phyloP scores from a whole-genome alignment of 208 protist genomes.

The Herpetomonas tarakana region DNA sequence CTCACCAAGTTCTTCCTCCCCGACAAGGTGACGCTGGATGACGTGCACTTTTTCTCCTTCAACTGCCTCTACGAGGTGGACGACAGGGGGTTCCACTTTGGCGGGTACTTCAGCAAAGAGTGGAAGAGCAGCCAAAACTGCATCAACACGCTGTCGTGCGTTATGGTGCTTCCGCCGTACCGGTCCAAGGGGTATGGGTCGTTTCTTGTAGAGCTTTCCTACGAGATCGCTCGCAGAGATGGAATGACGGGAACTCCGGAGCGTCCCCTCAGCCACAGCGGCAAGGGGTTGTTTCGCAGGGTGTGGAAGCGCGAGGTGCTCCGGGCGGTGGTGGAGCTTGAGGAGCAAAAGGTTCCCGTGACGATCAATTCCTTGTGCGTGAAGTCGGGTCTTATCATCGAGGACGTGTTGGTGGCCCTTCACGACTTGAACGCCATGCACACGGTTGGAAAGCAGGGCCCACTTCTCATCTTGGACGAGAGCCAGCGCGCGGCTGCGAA shows the following conservation, averaged over 20 bases:
- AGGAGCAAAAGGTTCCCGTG: constrained; percentile 27
- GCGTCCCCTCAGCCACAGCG: constrained; percentile 53
- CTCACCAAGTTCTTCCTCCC: constrained; percentile 58
- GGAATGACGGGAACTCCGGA: constrained; percentile 58
- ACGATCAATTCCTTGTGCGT: constrained; percentile 56
- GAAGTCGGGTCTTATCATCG: constrained; percentile 52
- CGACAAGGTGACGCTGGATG: constrained; percentile 75
- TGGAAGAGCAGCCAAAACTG: constrained; percentile 50
- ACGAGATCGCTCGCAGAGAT: constrained; percentile 63
- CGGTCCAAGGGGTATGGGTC: constrained; percentile 62
- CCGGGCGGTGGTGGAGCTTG: constrained; percentile 38
- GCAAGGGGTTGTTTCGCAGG: constrained; percentile 58
- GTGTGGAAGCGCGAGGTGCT: constrained; percentile 62
- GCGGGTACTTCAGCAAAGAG: constrained; percentile 76
- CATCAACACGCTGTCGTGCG: constrained; percentile 74
- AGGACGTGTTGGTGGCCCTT: constrained; percentile 58
- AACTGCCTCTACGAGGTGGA: constrained; percentile 65
- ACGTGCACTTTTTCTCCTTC: constrained; percentile 76
- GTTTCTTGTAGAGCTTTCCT: constrained; percentile 63
- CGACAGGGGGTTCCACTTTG: constrained; percentile 73
- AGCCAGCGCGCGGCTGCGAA: constrained; percentile 3
- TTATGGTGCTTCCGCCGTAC: constrained; percentile 71
- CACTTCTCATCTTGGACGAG: constrained; percentile 29
- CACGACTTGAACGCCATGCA: constrained; percentile 55
- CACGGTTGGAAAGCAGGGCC: constrained; percentile 37